Conservation (phyloP, 1,284 basidiomycete genomes). For the Cutaneotrichosporon cavernicola region DNA sequence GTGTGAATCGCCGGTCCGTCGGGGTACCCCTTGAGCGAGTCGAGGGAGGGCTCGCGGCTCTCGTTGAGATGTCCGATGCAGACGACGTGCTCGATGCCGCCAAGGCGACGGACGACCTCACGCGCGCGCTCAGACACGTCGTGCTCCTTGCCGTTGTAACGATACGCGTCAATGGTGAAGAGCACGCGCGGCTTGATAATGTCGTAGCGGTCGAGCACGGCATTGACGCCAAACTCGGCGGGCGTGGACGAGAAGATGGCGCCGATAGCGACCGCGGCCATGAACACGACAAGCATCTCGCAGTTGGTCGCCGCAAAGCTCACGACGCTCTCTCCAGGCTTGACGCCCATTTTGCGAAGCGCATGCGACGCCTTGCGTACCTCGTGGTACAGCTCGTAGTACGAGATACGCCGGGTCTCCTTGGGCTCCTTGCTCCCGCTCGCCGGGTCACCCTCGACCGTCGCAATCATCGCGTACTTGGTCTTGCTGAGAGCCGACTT, state of each 20-base stretch:
- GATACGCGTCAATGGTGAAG: slow-evolving; percentile 47
- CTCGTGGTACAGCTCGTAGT: slow-evolving; percentile 27
- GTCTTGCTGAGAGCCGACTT: slow-evolving; percentile 21
- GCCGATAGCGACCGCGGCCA: slow-evolving; percentile 25
- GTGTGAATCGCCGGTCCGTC: slow-evolving; percentile 9
- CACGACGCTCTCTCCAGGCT: slow-evolving; percentile 24
- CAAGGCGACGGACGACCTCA: slow-evolving; percentile 26
- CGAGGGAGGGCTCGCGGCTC: slow-evolving; percentile 29
- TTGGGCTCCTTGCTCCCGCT: slow-evolving; percentile 17
- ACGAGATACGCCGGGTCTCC: slow-evolving; percentile 27
- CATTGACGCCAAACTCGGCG: slow-evolving; percentile 33
- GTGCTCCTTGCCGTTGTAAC: slow-evolving; percentile 45
- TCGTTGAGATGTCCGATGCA: slow-evolving; percentile 37
- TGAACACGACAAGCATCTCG: slow-evolving; percentile 27
- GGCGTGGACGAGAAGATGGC: slow-evolving; percentile 34
- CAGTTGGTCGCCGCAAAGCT: slow-evolving; percentile 24
- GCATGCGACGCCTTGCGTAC: slow-evolving; percentile 20
- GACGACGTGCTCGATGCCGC: slow-evolving; percentile 37
- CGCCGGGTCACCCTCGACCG: slow-evolving; percentile 23
- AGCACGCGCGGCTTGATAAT: slow-evolving; percentile 49
- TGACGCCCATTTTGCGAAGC: slow-evolving; percentile 22
- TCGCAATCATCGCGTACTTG: slow-evolving; percentile 24
- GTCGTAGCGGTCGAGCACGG: slow-evolving; percentile 32
- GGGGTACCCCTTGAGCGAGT: slow-evolving; percentile 21
- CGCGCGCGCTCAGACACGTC: slow-evolving; percentile 31